These are phyloP conservation scores for Aspergillus fumigatiaffinis DNA, from an alignment of 2,329 filamentous ascomycete genomes.

Conservation along the genomic window DNA sequence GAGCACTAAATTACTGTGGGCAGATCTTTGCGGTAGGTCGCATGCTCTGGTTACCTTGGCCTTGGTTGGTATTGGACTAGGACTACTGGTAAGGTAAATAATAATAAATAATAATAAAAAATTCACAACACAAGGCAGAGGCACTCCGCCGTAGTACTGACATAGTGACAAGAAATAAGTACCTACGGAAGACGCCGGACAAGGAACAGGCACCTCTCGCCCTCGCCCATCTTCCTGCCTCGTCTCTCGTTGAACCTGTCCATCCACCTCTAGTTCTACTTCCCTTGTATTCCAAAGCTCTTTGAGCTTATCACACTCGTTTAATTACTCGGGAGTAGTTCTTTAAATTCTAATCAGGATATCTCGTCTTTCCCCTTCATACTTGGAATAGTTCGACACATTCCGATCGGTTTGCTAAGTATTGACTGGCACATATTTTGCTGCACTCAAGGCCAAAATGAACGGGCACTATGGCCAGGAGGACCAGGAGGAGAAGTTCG, in stretches of 20 bases:
- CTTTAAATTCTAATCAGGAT: neutral
- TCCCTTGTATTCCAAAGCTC: neutral
- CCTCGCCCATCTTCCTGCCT: conserved; percentile 3
- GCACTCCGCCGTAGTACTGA: neutral
- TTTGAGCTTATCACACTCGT: neutral
- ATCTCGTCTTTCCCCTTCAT: neutral
- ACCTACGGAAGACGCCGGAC: neutral
- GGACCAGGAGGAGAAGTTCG: conserved; percentile 26
- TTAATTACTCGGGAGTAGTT: neutral
- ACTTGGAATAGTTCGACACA: neutral
- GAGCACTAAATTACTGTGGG: neutral
- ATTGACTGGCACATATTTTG: too few species aligned
- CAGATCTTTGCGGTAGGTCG: neutral
- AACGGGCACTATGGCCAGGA: conserved; percentile 14
- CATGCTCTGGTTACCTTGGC: neutral
- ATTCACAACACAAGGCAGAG: neutral
- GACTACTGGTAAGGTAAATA: too few species aligned
- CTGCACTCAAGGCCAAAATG: conserved; percentile 5
- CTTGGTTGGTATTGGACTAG: too few species aligned
- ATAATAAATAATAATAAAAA: neutral
- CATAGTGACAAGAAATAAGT: neutral
- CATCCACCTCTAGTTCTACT: neutral
- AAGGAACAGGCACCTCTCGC: conserved; percentile 1
- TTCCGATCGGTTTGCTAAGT: too few species aligned
- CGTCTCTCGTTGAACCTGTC: neutral